Conservation (phyloP, 768 basidiomycete species). For the Podaxis rugospora region DNA sequence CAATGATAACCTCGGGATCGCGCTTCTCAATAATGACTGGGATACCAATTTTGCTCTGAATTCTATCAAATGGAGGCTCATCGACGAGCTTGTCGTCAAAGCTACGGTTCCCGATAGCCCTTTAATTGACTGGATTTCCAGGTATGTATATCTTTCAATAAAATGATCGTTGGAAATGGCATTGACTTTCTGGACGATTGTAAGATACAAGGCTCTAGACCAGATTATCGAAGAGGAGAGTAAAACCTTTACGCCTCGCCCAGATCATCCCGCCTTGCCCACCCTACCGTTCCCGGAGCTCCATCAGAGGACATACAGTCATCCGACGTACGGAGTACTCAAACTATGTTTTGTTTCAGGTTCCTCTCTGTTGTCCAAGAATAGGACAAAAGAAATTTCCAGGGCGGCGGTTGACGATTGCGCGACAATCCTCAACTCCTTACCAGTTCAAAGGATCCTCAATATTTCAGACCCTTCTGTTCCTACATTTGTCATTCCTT, state of each 20-base stretch:
- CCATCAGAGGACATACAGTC: not conserved
- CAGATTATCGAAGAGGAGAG: not conserved
- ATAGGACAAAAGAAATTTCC: too few species aligned
- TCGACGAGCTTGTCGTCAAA: conserved; percentile 27
- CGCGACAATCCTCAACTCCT: not conserved
- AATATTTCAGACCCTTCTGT: conserved; percentile 18
- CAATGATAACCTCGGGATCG: conserved; percentile 25
- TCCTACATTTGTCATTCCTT: conserved; percentile 31
- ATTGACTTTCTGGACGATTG: not conserved
- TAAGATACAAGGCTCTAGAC: not conserved
- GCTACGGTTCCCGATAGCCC: not conserved
- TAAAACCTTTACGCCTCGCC: not conserved
- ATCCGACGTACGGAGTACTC: not conserved
- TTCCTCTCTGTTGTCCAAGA: not conserved
- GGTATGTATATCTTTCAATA: not conserved
- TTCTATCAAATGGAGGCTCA: conserved; percentile 32
- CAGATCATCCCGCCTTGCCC: not conserved
- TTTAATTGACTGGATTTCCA: conserved; percentile 32
- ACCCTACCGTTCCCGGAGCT: not conserved
- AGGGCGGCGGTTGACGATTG: not conserved
- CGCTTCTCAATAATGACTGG: conserved; percentile 36
- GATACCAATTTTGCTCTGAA: conserved; percentile 28
- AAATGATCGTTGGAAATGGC: too few species aligned
- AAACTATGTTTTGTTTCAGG: not conserved
- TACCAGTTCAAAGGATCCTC: conserved; percentile 23